phyloP scores from a whole-genome alignment of 805 yeast genomes.

The Zygosaccharomyces siamensis region DNA sequence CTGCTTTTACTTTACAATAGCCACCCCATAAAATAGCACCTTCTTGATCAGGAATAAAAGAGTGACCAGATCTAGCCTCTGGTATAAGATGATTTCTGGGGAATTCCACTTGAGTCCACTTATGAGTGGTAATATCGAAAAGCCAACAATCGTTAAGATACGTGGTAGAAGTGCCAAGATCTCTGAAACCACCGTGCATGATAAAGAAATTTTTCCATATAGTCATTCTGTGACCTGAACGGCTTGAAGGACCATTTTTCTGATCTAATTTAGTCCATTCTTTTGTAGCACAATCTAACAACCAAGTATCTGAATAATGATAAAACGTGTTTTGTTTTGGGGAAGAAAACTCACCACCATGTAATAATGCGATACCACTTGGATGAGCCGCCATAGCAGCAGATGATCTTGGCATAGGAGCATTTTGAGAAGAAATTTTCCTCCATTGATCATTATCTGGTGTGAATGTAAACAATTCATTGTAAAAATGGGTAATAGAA shows the following conservation, averaged over 20 bases:
- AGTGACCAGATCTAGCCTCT: slow-evolving; percentile 91
- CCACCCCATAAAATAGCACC: slow-evolving; percentile 93
- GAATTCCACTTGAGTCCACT: slow-evolving; percentile 86
- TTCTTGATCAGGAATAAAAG: slow-evolving; percentile 69
- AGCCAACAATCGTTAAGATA: slow-evolving; percentile 87
- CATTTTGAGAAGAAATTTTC: slow-evolving; percentile 67
- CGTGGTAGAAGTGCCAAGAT: slow-evolving; percentile 76
- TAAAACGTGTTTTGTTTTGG: slow-evolving; percentile 95
- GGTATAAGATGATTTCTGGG: slow-evolving; percentile 79
- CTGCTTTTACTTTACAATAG: slow-evolving; percentile 86
- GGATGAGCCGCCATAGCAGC: slow-evolving; percentile 94
- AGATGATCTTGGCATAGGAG: slow-evolving; percentile 90
- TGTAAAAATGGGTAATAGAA: slow-evolving; percentile 61
- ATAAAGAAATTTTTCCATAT: slow-evolving; percentile 88
- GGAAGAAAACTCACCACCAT: slow-evolving; percentile 96
- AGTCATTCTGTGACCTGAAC: slow-evolving; percentile 90
- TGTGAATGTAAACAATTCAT: slow-evolving; percentile 70
- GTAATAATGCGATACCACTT: slow-evolving; percentile 75
- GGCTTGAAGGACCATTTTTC: slow-evolving; percentile 70
- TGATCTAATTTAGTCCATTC: slow-evolving; percentile 88
- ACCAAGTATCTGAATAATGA: slow-evolving; percentile 96
- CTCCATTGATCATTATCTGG: slow-evolving; percentile 82
- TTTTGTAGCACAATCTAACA: slow-evolving; percentile 73
- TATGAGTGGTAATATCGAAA: slow-evolving; percentile 81
- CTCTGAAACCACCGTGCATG: slow-evolving; percentile 89